Evolutionary conservation across 192 early-diverging fungal genomes (phyloP), one percentile per base, ranked within the genome.

Genomic region (Pilaira anomala): DNA sequence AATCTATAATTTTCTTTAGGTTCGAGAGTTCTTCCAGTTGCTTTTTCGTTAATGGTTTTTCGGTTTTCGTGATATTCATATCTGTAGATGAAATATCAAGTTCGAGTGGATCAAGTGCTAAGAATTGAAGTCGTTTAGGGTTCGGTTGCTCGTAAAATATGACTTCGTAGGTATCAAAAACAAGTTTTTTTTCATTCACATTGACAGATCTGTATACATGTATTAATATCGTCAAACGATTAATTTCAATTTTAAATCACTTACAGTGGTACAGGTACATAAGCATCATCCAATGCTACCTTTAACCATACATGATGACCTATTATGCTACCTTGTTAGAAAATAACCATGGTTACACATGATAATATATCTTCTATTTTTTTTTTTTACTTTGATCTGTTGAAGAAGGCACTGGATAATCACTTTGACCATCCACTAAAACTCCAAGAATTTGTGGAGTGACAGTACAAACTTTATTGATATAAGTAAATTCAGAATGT

Each of bases 91-190:
- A 83, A 2, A 91, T 79, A 63, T 91, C 89, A 2, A 91, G 65
- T 14, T 80, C 75, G 8, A 91, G 66, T 2, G 89, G 86, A 18
- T 88, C 79, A 1, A 86, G 72, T 14, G 86, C 87, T 13, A 86
- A 68, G 60, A 87, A 91, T 52, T 91, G 89, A 22, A 87, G 75
- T 16, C 66, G 70, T 13, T 70, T 63, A 7, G 83, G 80, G 42
- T 85, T 82, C 0, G 83, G 83, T 44, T 82, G 83, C 42, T 80
- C 75, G 52, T 80, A 85, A 52, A 82, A 79, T 18, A 85, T 80
- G 6, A 82, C 76, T 41, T 84, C 80, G 13, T 62, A 67, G 13
- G 52, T 29, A 56, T 63, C 18, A 44, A 42, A 18, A 25, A 9
- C n/a, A 11, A 65, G 33, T 4, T 36, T 36, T 36, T 36, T 36